Evolutionary conservation across 345 rosid genomes (phyloP).

Genomic region (Schrenkiella parvula): DNA sequence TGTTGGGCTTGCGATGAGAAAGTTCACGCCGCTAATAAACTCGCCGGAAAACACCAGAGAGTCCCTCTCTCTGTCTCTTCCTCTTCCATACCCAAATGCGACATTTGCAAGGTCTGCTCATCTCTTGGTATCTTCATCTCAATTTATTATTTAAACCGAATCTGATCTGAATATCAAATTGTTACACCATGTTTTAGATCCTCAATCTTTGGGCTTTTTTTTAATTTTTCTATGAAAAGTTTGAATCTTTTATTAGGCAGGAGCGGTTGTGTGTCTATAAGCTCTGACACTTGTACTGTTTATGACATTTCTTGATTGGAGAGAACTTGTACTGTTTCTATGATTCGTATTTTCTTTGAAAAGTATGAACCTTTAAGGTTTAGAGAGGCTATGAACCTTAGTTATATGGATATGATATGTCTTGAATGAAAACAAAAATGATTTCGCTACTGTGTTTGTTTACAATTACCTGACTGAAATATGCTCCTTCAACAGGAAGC

Average conservation of each 20-base stretch:
- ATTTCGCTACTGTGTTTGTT: too few relatives aligned
- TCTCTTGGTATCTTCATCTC: not conserved
- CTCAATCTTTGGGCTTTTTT: not conserved
- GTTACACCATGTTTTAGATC: not conserved
- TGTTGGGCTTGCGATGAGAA: slow-evolving; percentile 90
- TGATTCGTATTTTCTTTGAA: not conserved
- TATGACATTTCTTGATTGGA: not conserved
- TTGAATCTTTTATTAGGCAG: not conserved
- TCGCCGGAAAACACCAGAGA: slow-evolving; percentile 93
- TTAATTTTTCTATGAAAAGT: not conserved
- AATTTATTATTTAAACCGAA: not conserved
- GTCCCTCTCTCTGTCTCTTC: slow-evolving; percentile 68
- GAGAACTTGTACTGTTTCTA: not conserved
- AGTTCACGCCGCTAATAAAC: slow-evolving; percentile 93
- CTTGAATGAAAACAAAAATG: not conserved
- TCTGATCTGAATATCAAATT: not conserved
- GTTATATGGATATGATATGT: not conserved
- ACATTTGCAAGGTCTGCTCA: slow-evolving; percentile 75
- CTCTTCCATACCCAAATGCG: slow-evolving; percentile 85
- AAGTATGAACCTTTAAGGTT: slow-evolving; percentile 7
- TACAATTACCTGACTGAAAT: too few relatives aligned
- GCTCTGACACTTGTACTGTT: not conserved
- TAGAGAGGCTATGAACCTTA: not conserved
- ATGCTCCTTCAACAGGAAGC: slow-evolving; percentile 51
- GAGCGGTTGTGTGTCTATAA: not conserved